A percentile compares a stretch with the other conserved stretches of the same genome.
Conservation (phyloP, 2,329 filamentous ascomycete species). For the Arthrobotrys pseudoclavata region DNA sequence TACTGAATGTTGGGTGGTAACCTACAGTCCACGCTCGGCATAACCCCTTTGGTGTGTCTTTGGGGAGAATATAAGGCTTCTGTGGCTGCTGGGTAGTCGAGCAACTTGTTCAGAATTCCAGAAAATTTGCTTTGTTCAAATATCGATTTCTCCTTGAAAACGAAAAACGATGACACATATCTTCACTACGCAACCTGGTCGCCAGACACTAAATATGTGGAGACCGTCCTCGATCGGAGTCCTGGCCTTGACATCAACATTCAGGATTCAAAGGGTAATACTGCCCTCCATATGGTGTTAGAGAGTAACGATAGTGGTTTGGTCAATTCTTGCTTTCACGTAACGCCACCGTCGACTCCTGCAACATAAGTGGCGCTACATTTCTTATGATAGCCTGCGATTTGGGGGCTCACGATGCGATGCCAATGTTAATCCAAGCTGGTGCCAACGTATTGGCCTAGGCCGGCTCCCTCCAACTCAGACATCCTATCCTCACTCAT, state of each 20-base stretch:
- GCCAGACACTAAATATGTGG: background rate
- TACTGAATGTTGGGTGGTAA: background rate
- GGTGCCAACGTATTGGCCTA: background rate
- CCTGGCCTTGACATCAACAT: background rate
- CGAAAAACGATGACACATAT: background rate
- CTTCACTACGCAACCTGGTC: background rate
- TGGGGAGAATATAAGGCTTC: background rate
- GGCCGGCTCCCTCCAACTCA: background rate
- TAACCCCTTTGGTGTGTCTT: background rate
- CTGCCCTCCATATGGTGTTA: background rate
- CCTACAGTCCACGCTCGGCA: background rate
- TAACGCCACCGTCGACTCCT: background rate
- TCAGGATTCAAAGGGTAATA: background rate
- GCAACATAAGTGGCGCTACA: background rate
- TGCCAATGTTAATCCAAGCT: background rate
- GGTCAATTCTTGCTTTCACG: background rate
- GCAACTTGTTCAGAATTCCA: background rate
- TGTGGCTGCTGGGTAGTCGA: background rate
- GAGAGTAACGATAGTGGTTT: background rate
- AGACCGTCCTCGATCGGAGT: background rate
- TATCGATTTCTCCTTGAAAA: background rate
- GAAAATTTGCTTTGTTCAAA: background rate
- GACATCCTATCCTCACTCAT: background rate
- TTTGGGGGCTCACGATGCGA: background rate
- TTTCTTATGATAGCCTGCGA: background rate